Evolutionary conservation across 1,284 basidiomycete species (phyloP).

Genomic region (Boletellus deceptivus): DNA sequence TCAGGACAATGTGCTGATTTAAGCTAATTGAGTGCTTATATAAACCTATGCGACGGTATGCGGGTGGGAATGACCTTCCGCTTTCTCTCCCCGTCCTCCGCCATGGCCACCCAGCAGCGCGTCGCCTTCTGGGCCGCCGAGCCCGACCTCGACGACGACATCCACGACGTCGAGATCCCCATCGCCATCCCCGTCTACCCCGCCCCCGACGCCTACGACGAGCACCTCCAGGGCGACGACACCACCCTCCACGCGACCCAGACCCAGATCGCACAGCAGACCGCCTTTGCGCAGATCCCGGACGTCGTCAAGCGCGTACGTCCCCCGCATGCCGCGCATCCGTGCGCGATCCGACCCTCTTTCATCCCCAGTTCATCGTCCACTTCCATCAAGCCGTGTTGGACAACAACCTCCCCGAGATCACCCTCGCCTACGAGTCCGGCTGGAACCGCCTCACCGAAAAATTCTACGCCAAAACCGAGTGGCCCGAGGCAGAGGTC

Average conservation of each 20-base stretch:
- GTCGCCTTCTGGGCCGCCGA: slow-evolving; percentile 68
- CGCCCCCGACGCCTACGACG: slow-evolving; percentile 66
- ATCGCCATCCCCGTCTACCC: slow-evolving; percentile 66
- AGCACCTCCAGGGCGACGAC: slow-evolving; percentile 60
- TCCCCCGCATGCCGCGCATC: slow-evolving; percentile 10
- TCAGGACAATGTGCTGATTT: too few species aligned
- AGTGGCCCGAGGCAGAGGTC: slow-evolving; percentile 97
- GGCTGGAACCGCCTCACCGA: slow-evolving; percentile 97
- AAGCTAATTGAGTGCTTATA: too few species aligned
- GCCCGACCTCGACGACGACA: slow-evolving; percentile 70
- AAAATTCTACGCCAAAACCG: slow-evolving; percentile 90
- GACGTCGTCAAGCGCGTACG: slow-evolving; percentile 78
- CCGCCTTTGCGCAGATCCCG: slow-evolving; percentile 73
- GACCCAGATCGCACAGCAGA: slow-evolving; percentile 78
- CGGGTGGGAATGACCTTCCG: slow-evolving; percentile 18
- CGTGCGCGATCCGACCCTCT: not conserved
- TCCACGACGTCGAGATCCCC: slow-evolving; percentile 70
- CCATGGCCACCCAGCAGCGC: slow-evolving; percentile 50
- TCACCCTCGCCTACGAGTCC: slow-evolving; percentile 90
- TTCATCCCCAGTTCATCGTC: slow-evolving; percentile 70
- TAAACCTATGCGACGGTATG: too few species aligned
- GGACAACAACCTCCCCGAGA: slow-evolving; percentile 85
- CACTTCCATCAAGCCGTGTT: slow-evolving; percentile 88
- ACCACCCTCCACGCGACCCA: slow-evolving; percentile 49
- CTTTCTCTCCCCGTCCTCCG: not conserved